Evolutionary conservation across 768 basidiomycete species (phyloP).

Genomic region (Lanmaoa pseudosensibilis): DNA sequence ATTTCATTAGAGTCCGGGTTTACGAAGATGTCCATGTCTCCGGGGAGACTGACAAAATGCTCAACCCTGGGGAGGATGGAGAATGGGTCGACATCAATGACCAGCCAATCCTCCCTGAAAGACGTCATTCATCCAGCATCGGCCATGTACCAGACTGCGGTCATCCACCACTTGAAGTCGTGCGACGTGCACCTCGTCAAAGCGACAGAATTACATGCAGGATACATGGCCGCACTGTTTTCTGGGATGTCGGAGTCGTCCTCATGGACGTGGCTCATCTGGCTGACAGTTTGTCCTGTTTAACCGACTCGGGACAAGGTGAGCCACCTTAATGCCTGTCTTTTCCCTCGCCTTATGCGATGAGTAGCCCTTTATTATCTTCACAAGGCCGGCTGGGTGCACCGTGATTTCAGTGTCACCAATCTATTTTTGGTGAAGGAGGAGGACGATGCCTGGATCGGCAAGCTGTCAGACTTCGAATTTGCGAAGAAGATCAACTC

Average conservation of each 20-base stretch:
- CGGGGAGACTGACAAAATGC: no score
- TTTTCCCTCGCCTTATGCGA: no score
- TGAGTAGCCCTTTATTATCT: no score
- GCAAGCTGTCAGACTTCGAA: slow-evolving; percentile 17
- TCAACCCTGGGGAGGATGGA: no score
- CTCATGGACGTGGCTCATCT: neutral
- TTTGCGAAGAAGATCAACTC: slow-evolving; percentile 5
- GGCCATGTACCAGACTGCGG: neutral
- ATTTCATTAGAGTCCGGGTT: no score
- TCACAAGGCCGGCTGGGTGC: neutral
- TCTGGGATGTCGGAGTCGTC: neutral
- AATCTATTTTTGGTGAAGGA: neutral
- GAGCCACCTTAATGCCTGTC: no score
- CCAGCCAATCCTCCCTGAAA: no score
- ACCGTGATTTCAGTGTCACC: slow-evolving; percentile 3
- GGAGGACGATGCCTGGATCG: neutral
- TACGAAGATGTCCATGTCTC: no score
- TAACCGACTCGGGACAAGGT: neutral
- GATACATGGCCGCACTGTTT: neutral
- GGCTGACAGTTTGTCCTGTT: neutral
- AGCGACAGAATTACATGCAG: neutral
- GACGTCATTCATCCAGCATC: neutral
- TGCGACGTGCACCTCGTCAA: neutral
- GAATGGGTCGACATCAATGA: no score
- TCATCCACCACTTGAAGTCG: neutral